phyloP scores from a whole-genome alignment of 2,329 filamentous ascomycete species.

The Berkeleyomyces rouxiae region DNA sequence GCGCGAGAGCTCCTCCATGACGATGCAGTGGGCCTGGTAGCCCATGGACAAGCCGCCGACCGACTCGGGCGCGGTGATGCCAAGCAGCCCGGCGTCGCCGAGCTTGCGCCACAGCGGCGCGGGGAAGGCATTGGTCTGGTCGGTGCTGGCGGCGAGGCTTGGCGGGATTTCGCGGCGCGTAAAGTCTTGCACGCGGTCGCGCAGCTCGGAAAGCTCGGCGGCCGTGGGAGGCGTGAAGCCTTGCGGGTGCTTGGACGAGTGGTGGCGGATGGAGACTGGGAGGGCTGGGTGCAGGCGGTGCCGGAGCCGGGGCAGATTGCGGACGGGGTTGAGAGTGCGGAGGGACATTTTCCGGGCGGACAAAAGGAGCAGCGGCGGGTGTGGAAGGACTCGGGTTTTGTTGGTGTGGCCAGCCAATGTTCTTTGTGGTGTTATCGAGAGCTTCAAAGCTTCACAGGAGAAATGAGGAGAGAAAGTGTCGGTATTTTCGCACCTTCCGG shows the following conservation, averaged over 20 bases:
- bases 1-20: constrained; percentile 86
- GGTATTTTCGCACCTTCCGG: not conserved
- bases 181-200: constrained; percentile 78
- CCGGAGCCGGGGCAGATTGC: constrained; percentile 13
- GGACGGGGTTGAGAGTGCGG: not conserved
- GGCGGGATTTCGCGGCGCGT: constrained; percentile 73
- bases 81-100: constrained; percentile 78
- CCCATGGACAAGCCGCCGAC: constrained; percentile 83
- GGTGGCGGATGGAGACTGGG: constrained; percentile 24
- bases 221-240: constrained; percentile 52
- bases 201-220: constrained; percentile 62
- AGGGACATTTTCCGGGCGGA: not conserved
- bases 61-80: constrained; percentile 83
- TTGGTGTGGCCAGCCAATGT: not conserved
- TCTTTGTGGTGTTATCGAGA: too few relatives aligned
- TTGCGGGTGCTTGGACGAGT: constrained; percentile 43
- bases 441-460: too few relatives aligned
- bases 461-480: not conserved
- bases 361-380: not conserved
- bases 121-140: constrained; percentile 76
- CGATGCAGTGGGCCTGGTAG: constrained; percentile 89
- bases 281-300: constrained; percentile 3
- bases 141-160: constrained; percentile 66
- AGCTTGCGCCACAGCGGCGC: constrained; percentile 85
- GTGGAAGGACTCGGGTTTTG: not conserved